phyloP scores from a whole-genome alignment of 2,329 filamentous ascomycete species.

The Endoconidiophora polonica region DNA sequence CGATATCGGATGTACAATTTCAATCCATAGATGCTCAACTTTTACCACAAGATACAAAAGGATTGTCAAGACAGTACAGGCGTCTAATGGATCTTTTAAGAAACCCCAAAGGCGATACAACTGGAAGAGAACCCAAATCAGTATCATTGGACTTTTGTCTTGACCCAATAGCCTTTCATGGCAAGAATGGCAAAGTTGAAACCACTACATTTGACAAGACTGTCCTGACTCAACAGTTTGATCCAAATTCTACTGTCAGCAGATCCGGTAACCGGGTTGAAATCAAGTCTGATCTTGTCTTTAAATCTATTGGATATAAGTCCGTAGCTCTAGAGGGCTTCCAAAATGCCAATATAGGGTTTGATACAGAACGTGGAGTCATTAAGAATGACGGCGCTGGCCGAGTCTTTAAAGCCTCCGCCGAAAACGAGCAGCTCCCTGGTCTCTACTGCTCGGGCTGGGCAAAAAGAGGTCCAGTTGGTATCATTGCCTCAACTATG shows the following conservation, averaged over 20 bases:
- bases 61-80: slow-evolving; percentile 57
- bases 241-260: slow-evolving; percentile 30
- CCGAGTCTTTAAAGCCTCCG: slow-evolving; percentile 33
- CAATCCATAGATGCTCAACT: slow-evolving; percentile 48
- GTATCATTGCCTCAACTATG: slow-evolving; percentile 94
- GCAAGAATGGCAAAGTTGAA: slow-evolving; percentile 36
- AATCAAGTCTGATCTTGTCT: slow-evolving; percentile 55
- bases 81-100: slow-evolving; percentile 69
- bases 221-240: slow-evolving; percentile 37
- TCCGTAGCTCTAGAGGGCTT: slow-evolving; percentile 64
- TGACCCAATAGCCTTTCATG: slow-evolving; percentile 55
- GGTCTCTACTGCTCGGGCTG: slow-evolving; percentile 89
- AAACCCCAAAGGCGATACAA: slow-evolving; percentile 35
- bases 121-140: slow-evolving; percentile 37
- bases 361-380: slow-evolving; percentile 56
- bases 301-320: slow-evolving; percentile 91
- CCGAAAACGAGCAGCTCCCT: slow-evolving; percentile 27
- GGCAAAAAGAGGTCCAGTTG: slow-evolving; percentile 89
- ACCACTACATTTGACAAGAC: slow-evolving; percentile 52
- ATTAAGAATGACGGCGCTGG: slow-evolving; percentile 72
- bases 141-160: slow-evolving; percentile 81
- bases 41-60: slow-evolving; percentile 48
- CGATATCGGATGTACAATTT: slow-evolving; percentile 56
- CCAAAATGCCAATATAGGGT: slow-evolving; percentile 54
- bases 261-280: slow-evolving; percentile 32